Base-by-base conservation (phyloP, 1,284 basidiomycete genomes). In the Trichosporon sp. region DNA sequence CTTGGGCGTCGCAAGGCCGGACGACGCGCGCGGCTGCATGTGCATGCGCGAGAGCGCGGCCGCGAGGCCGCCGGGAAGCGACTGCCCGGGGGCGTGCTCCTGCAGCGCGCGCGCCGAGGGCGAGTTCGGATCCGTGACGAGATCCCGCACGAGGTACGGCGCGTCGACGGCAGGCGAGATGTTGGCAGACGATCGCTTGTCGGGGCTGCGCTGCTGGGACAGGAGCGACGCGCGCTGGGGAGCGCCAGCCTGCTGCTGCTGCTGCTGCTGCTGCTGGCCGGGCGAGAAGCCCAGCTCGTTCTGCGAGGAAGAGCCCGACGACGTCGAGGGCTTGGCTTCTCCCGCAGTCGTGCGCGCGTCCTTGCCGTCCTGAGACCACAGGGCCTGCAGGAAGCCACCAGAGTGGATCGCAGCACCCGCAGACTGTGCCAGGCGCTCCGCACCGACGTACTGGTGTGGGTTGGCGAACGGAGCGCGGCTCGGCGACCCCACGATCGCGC, bases 71-170 rank as follows among this genome's bases (percentile, higher is more conserved):
- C 81, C 81, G 32, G 83, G 83, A 29, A 83, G 69, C 15, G 75
- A 77, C 69, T 82, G 80, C 35, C 83, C 83, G 6, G 83, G 83
- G 0, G 81, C 79, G 70, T 83, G 83, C 62, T 81, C 76, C 44
- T 79, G 76, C 27, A 83, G 72, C 2, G 78, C 83, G 18, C 75
- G 74, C 3, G 70, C 70, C 1, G 79, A 75, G 27, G 76, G 81
- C 53, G 74, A 80, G 44, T 72, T 78, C 25, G 75, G 80, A 68
- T 78, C 76, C 53, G 65, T 72, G 9, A 60, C 56, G 15, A 68
- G 69, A 38, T 71, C 73, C 70, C 76, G 71, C 65, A 78, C 65
- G 35, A 74, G 72, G 73, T 73, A 78, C 18, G 75, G 74, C 60
- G 76, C 70, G 69, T 73, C 70, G 66, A 73, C 66, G 51, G 70